A percentile compares a stretch with the other conserved stretches of the same genome.
These are phyloP conservation scores for Phlyctochytrium bullatum DNA, from an alignment of 192 early-diverging fungal genomes.

Conservation along the genomic window DNA sequence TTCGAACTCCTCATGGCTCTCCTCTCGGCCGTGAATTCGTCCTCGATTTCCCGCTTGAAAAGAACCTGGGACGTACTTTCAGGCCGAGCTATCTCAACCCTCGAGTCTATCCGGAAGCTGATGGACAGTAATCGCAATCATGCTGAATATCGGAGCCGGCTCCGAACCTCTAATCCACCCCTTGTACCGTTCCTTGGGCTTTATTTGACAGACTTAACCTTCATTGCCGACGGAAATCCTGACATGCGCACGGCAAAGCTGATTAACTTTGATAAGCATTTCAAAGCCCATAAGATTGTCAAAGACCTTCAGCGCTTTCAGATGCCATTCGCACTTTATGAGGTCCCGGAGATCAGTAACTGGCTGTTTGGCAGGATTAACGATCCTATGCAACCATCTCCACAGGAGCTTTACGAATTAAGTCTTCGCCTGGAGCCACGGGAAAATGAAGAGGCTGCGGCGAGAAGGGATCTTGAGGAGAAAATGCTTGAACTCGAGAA, in stretches of 20 bases:
- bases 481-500: neutral
- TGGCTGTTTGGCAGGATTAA: neutral
- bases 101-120: constrained; percentile 32
- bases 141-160: constrained; percentile 33
- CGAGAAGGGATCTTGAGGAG: neutral
- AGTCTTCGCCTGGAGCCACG: neutral
- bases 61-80: constrained; percentile 47
- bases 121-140: constrained; percentile 41
- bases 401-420: neutral
- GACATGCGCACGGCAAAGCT: constrained; percentile 27
- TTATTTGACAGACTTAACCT: constrained; percentile 51
- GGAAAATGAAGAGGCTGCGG: constrained; percentile 4
- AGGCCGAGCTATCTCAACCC: constrained; percentile 21
- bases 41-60: constrained; percentile 48
- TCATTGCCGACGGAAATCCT: constrained; percentile 55
- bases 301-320: constrained; percentile 76
- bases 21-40: constrained; percentile 43
- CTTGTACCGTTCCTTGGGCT: constrained; percentile 47
- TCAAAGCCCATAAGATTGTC: constrained; percentile 59
- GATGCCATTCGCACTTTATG: constrained; percentile 33
- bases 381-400: neutral
- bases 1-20: constrained; percentile 49
- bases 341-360: neutral
- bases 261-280: constrained; percentile 82
- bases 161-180: constrained; percentile 34